phyloP scores from a whole-genome alignment of 2,329 filamentous ascomycete genomes.

The Herpotrichia juniperi region DNA sequence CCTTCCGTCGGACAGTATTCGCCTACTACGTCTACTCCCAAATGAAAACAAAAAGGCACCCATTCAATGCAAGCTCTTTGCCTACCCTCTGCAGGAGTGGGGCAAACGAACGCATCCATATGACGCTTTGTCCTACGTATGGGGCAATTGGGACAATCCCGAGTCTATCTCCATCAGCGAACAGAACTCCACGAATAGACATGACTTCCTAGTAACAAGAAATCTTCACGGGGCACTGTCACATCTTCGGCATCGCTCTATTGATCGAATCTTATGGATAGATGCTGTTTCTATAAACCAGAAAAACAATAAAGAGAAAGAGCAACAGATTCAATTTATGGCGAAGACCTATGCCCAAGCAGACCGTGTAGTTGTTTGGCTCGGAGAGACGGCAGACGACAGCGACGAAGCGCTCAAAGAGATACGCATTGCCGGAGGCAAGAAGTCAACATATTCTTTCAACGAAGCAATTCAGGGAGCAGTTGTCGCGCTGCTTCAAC shows the following conservation, averaged over 20 bases:
- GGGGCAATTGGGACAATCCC: constrained; percentile 6
- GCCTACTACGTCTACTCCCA: not conserved
- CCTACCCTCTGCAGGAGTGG: not conserved
- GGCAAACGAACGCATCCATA: constrained; percentile 1
- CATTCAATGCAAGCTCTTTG: constrained; percentile 6
- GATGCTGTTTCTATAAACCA: constrained; percentile 21
- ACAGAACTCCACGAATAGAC: constrained; percentile 1
- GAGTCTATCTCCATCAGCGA: constrained; percentile 7
- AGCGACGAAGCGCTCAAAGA: constrained; percentile 15
- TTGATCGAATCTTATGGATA: constrained; percentile 12
- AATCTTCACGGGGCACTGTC: constrained; percentile 7
- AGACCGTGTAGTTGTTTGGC: constrained; percentile 11
- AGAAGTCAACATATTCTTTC: constrained; percentile 4
- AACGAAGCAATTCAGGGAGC: constrained; percentile 13
- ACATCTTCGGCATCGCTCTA: constrained; percentile 10
- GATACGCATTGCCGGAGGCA: constrained; percentile 12
- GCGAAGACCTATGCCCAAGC: constrained; percentile 11
- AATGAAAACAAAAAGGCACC: not conserved
- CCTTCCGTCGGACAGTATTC: not conserved
- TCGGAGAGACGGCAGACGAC: constrained; percentile 8
- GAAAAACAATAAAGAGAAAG: constrained; percentile 7
- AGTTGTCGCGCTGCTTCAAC: constrained; percentile 16
- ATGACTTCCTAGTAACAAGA: not conserved
- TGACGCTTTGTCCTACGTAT: constrained; percentile 15
- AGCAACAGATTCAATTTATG: constrained; percentile 9